These are phyloP conservation scores for Haplosporangium sp. DNA, from an alignment of 371 early-diverging fungal genomes.

Conservation along the genomic window DNA sequence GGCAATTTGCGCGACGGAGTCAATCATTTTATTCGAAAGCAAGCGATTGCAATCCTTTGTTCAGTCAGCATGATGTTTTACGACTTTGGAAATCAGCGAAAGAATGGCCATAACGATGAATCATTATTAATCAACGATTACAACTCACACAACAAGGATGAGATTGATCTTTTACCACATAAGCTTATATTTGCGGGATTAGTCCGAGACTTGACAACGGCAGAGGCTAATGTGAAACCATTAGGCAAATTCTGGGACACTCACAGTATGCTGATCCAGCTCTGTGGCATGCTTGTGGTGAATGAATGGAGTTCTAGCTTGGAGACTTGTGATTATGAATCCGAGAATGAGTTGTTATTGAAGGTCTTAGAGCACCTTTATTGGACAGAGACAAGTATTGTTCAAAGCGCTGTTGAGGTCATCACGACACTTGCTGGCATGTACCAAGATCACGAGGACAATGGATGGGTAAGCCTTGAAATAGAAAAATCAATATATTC, in stretches of 20 bases:
- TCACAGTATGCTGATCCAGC: conserved; percentile 51
- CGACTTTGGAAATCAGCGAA: conserved; percentile 23
- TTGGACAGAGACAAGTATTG: conserved; percentile 68
- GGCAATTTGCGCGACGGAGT: conserved; percentile 43
- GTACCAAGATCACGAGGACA: conserved; percentile 64
- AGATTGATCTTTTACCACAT: conserved; percentile 19
- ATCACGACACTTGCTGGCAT: conserved; percentile 75
- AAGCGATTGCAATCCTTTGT: conserved; percentile 47
- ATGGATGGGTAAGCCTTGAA: conserved; percentile 64
- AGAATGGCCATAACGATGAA: too few relatives aligned
- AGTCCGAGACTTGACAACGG: conserved; percentile 36
- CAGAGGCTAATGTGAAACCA: conserved; percentile 47
- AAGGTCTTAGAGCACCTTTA: conserved; percentile 78
- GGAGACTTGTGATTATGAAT: conserved; percentile 47
- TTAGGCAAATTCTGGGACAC: conserved; percentile 55
- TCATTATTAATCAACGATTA: too few relatives aligned
- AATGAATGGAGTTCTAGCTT: conserved; percentile 47
- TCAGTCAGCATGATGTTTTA: conserved; percentile 51
- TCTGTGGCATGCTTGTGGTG: conserved; percentile 49
- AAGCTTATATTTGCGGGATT: conserved; percentile 41
- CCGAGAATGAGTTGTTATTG: conserved; percentile 70
- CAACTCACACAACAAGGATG: background rate
- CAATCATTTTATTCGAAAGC: conserved; percentile 46
- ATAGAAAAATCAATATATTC: background rate
- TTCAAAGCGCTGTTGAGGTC: conserved; percentile 76